These are phyloP conservation scores for Raphanus sativus DNA, from an alignment of 345 rosid species.

Conservation along the genomic window DNA sequence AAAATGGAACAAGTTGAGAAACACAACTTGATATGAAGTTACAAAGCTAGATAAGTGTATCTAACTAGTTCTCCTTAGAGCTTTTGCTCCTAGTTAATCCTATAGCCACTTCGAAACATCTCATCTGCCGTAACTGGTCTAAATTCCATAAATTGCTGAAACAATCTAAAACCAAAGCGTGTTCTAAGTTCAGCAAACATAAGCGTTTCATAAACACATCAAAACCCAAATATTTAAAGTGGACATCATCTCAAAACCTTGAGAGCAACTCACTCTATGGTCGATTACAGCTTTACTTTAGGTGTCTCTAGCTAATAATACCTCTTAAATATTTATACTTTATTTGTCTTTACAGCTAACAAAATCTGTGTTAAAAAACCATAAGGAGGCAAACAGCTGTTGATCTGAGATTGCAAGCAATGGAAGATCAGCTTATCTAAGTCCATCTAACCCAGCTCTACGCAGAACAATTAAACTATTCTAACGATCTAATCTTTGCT, in stretches of 20 bases:
- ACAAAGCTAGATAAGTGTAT: background rate
- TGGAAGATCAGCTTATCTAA: background rate
- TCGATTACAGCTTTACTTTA: background rate
- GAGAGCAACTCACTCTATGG: background rate
- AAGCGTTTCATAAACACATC: background rate
- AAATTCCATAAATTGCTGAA: background rate
- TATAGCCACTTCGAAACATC: background rate
- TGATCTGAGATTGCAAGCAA: conserved; percentile 2
- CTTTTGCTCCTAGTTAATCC: background rate
- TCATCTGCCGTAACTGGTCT: background rate
- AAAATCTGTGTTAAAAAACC: conserved; percentile 44
- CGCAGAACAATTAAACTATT: background rate
- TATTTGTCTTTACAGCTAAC: background rate
- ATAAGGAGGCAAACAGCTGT: conserved; percentile 2
- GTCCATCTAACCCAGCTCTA: background rate
- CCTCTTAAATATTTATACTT: background rate
- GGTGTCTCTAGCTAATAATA: background rate
- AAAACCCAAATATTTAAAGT: background rate
- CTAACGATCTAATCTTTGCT: background rate
- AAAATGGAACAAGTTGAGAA: conserved; percentile 10
- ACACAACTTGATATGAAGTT: background rate
- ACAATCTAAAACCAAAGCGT: background rate
- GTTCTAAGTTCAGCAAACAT: background rate
- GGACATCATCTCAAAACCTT: background rate
- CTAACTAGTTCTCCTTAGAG: background rate